Conservation (phyloP, 306 rosid genomes). For the Cercis canadensis region DNA sequence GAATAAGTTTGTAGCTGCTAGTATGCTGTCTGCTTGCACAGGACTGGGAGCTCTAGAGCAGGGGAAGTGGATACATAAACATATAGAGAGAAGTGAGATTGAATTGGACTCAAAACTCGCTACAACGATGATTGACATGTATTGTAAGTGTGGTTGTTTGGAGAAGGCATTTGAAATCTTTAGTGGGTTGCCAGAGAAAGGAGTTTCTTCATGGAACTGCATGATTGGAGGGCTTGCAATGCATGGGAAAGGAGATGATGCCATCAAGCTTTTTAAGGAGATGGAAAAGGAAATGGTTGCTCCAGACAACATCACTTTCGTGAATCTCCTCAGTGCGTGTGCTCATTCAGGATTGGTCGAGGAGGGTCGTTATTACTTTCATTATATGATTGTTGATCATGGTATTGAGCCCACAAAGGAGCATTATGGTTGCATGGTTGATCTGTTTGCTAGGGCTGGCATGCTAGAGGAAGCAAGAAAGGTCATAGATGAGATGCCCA, state of each 20-base stretch:
- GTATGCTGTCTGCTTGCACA: constrained; percentile 66
- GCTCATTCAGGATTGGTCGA: constrained; percentile 66
- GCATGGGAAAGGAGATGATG: constrained; percentile 69
- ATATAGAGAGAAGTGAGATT: constrained; percentile 50
- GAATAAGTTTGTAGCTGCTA: constrained; percentile 67
- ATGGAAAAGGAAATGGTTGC: constrained; percentile 52
- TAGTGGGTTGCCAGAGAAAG: constrained; percentile 42
- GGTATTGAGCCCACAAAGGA: constrained; percentile 55
- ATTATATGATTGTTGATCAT: constrained; percentile 43
- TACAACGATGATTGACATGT: constrained; percentile 68
- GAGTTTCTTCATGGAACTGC: constrained; percentile 67
- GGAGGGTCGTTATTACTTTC: constrained; percentile 51
- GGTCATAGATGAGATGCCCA: constrained; percentile 57
- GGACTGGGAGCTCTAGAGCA: constrained; percentile 68
- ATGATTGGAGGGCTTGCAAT: constrained; percentile 81
- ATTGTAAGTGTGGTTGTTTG: constrained; percentile 71
- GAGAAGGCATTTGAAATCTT: constrained; percentile 61
- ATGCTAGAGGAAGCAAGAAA: constrained; percentile 57
- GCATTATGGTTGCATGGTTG: constrained; percentile 74
- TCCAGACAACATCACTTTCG: constrained; percentile 65
- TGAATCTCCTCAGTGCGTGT: constrained; percentile 65
- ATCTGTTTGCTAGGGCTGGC: constrained; percentile 67
- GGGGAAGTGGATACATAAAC: constrained; percentile 69
- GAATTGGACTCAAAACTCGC: constrained; percentile 65
- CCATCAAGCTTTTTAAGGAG: constrained; percentile 53